Percentiles rank a stretch among this genome's conserved stretches.
Conservation (phyloP, 1,284 basidiomycete genomes). For the Cystobasidium sp. region DNA sequence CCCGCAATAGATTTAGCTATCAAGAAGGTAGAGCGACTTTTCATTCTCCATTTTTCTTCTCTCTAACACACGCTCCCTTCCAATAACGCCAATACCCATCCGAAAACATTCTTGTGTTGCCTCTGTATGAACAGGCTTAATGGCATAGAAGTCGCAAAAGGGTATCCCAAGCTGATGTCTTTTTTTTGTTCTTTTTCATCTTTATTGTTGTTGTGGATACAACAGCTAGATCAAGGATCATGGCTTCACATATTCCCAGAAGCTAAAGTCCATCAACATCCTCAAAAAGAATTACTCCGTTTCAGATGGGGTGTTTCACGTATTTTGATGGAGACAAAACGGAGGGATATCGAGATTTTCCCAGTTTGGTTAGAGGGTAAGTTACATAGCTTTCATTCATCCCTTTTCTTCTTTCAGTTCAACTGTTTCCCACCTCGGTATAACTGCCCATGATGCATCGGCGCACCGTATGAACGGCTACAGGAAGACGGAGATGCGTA, state of each 20-base stretch:
- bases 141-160: background rate
- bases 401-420: background rate
- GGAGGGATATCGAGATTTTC: slow-evolving; percentile 1
- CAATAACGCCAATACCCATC: background rate
- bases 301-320: slow-evolving; percentile 98
- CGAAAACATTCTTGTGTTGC: background rate
- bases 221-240: slow-evolving; percentile 10
- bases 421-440: background rate
- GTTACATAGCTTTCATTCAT: slow-evolving; percentile 44
- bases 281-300: slow-evolving; percentile 68
- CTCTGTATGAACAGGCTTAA: background rate
- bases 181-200: background rate
- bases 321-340: slow-evolving; percentile 75
- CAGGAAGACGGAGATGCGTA: no score
- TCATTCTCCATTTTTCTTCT: background rate
- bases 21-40: slow-evolving; percentile 60
- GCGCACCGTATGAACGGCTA: no score
- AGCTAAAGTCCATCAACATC: slow-evolving; percentile 82
- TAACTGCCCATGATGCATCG: background rate
- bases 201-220: slow-evolving; percentile 1
- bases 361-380: slow-evolving; percentile 12
- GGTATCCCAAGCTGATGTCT: background rate
- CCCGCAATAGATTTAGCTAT: slow-evolving; percentile 81
- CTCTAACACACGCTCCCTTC: background rate
- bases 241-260: slow-evolving; percentile 94